Conservation (phyloP, 352 stramenopile genomes). For the Globisporangium cederbergense region DNA sequence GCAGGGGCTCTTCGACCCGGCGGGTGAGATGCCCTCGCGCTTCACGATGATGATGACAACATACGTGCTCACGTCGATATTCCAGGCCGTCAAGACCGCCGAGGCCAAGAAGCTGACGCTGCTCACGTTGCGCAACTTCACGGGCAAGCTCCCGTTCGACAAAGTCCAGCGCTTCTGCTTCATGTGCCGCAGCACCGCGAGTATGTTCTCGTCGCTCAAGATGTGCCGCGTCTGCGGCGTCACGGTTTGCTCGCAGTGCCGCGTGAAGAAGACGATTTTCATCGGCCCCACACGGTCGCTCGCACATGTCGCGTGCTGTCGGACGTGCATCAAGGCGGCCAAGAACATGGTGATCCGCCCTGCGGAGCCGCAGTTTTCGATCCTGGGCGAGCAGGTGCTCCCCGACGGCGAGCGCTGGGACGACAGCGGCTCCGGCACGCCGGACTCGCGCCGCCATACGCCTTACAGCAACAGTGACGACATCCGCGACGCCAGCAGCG, state of each 20-base stretch:
- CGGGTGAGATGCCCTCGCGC: conserved; percentile 29
- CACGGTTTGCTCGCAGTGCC: conserved; percentile 42
- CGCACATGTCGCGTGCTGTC: background rate
- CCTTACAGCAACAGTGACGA: conserved; percentile 1
- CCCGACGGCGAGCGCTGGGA: conserved; percentile 5
- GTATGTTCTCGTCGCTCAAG: conserved; percentile 18
- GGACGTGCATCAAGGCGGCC: conserved; percentile 5
- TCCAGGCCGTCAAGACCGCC: conserved; percentile 27
- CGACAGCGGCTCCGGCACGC: conserved; percentile 3
- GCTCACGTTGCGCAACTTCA: conserved; percentile 22
- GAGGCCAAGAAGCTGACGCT: conserved; percentile 59
- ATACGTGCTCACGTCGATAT: conserved; percentile 28
- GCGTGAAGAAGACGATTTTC: conserved; percentile 48
- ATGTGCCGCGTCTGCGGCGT: conserved; percentile 41
- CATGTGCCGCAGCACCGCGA: conserved; percentile 19
- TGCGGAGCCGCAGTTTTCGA: conserved; percentile 24
- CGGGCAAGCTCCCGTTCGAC: conserved; percentile 14
- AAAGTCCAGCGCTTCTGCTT: conserved; percentile 14
- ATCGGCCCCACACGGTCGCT: conserved; percentile 16
- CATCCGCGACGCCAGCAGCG: conserved; percentile 4
- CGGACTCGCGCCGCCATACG: background rate
- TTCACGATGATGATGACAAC: conserved; percentile 23
- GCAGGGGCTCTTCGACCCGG: conserved; percentile 38
- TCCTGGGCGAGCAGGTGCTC: conserved; percentile 15
- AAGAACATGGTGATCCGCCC: conserved; percentile 27